A percentile compares a stretch with the other conserved stretches of the same genome.
phyloP scores from a whole-genome alignment of 257 asterid species.

The Plantago ovata region DNA sequence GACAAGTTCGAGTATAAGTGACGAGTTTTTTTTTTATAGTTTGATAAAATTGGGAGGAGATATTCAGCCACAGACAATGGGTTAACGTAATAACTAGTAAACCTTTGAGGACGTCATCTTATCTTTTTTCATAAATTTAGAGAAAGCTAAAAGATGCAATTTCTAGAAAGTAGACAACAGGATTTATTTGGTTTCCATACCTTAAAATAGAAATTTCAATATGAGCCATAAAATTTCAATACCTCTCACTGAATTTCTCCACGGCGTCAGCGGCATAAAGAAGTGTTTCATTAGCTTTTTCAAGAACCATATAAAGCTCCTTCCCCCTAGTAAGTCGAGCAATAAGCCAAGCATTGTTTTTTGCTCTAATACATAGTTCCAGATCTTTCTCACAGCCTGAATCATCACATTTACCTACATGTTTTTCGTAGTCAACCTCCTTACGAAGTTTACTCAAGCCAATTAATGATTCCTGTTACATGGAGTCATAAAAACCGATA shows the following conservation, averaged over 20 bases:
- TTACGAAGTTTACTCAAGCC: constrained; percentile 78
- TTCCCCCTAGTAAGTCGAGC: constrained; percentile 75
- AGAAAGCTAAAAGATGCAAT: too few species aligned
- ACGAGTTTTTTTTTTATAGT: too few species aligned
- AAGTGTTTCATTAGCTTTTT: constrained; percentile 93
- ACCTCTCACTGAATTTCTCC: constrained; percentile 95
- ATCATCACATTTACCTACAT: constrained; percentile 48
- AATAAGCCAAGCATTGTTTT: constrained; percentile 92
- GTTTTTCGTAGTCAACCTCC: constrained; percentile 78
- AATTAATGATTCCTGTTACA: constrained; percentile 73
- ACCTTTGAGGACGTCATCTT: background rate
- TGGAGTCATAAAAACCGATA: constrained; percentile 6
- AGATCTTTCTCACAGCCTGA: constrained; percentile 55
- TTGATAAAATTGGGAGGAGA: too few species aligned
- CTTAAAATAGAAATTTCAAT: constrained; percentile 6
- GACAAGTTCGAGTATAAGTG: too few species aligned
- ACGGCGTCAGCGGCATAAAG: constrained; percentile 88
- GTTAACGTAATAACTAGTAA: too few species aligned
- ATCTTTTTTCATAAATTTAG: background rate
- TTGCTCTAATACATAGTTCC: constrained; percentile 77
- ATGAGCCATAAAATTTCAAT: constrained; percentile 9
- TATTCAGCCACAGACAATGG: too few species aligned
- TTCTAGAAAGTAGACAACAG: too few species aligned
- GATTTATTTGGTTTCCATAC: constrained; percentile 1
- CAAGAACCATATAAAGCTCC: constrained; percentile 94